Evolutionary conservation across 306 rosid species (phyloP).

Genomic region (Erythrophleum fordii): DNA sequence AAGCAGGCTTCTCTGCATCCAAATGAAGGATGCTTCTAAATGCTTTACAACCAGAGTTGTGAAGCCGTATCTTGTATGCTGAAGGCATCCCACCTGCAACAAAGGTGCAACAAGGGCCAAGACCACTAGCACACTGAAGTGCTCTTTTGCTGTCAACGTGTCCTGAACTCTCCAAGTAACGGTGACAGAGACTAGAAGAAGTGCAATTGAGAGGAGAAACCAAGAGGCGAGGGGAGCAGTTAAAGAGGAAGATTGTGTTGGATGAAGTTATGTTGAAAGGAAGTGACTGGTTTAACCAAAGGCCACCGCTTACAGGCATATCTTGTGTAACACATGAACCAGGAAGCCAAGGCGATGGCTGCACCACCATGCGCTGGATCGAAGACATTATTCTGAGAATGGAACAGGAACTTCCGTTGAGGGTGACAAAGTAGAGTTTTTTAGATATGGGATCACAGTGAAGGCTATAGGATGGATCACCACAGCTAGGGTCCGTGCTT

Average conservation of each 20-base stretch:
- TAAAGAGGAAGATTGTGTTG: conserved; percentile 78
- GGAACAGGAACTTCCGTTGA: conserved; percentile 72
- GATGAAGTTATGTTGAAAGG: conserved; percentile 88
- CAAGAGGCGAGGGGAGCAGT: conserved; percentile 86
- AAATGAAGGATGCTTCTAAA: conserved; percentile 83
- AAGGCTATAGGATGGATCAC: conserved; percentile 66
- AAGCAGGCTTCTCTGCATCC: conserved; percentile 59
- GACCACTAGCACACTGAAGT: conserved; percentile 57
- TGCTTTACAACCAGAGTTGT: conserved; percentile 84
- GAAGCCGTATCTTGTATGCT: conserved; percentile 90
- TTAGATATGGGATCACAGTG: conserved; percentile 65
- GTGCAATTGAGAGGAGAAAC: conserved; percentile 94
- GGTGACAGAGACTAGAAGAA: conserved; percentile 82
- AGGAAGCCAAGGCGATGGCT: conserved; percentile 80
- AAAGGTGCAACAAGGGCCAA: conserved; percentile 90
- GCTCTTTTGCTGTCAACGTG: conserved; percentile 56
- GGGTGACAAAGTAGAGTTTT: conserved; percentile 64
- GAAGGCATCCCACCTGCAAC: conserved; percentile 86
- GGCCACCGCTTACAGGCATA: conserved; percentile 74
- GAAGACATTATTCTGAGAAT: conserved; percentile 55
- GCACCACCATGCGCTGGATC: conserved; percentile 67
- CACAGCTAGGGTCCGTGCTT: conserved; percentile 74
- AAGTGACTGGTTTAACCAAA: conserved; percentile 87
- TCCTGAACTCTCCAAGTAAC: conserved; percentile 71
- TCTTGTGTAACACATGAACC: conserved; percentile 76